Conservation (phyloP, 495 filamentous ascomycete species). For the Xylaria scruposa region DNA sequence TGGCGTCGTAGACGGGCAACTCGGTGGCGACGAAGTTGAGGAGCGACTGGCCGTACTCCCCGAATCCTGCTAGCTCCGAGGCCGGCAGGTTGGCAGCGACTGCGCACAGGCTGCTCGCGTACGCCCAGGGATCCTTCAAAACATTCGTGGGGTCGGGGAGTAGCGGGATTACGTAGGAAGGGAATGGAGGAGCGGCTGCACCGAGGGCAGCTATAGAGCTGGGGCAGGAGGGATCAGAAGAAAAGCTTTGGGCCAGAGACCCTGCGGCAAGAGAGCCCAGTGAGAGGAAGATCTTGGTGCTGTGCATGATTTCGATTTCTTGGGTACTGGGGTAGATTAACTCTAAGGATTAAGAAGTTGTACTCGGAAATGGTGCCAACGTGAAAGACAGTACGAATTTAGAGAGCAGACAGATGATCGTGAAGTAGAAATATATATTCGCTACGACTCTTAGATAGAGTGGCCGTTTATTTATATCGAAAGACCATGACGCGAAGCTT, state of each 20-base stretch:
- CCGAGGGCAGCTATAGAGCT: conserved; percentile 6
- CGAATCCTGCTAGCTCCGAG: not conserved
- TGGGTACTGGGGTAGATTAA: not conserved
- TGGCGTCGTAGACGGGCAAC: not conserved
- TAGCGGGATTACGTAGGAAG: not conserved
- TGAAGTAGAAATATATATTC: not conserved
- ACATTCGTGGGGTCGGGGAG: not conserved
- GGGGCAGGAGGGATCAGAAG: not conserved
- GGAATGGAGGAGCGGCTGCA: not conserved
- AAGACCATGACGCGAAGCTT: not conserved
- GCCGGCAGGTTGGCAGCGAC: not conserved
- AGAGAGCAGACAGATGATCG: not conserved
- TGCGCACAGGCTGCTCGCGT: not conserved
- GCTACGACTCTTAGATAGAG: not conserved
- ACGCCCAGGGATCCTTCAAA: conserved; percentile 2
- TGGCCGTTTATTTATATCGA: not conserved
- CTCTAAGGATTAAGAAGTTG: not conserved
- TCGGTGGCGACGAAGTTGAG: not conserved
- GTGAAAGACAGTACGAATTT: not conserved
- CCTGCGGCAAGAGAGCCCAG: conserved; percentile 2
- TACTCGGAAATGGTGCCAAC: not conserved
- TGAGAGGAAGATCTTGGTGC: not conserved
- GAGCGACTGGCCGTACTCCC: not conserved
- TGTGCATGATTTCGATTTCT: not conserved
- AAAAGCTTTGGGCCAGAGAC: conserved; percentile 7